Evolutionary conservation across 1,284 basidiomycete species (phyloP).

Genomic region (Apiotrichum mycotoxinovorans): DNA sequence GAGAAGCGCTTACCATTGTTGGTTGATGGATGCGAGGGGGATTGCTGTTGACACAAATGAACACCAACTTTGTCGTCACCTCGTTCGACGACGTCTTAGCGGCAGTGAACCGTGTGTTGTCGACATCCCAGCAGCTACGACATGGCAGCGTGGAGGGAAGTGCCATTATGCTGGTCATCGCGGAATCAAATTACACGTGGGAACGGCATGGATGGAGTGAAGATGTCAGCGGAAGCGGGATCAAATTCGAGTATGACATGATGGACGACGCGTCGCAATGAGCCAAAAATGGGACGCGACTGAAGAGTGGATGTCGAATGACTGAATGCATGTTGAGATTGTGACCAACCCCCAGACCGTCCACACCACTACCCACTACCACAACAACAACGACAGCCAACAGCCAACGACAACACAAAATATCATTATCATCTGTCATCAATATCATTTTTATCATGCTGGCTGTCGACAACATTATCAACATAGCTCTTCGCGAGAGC

Average conservation of each 20-base stretch:
- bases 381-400: too few relatives aligned
- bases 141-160: slow-evolving; percentile 6
- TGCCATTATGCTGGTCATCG: too few relatives aligned
- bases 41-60: too few relatives aligned
- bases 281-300: too few relatives aligned
- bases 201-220: too few relatives aligned
- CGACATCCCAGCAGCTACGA: neutral
- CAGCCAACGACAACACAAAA: too few relatives aligned
- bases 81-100: neutral
- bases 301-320: too few relatives aligned
- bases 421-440: neutral
- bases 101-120: neutral
- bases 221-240: too few relatives aligned
- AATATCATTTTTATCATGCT: slow-evolving; percentile 19
- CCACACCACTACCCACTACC: too few relatives aligned
- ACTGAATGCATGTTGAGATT: too few relatives aligned
- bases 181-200: slow-evolving; percentile 1
- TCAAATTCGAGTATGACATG: neutral
- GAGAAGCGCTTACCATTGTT: neutral
- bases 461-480: slow-evolving; percentile 29
- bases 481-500: slow-evolving; percentile 38
- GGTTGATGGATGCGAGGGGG: neutral
- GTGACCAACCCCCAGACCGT: too few relatives aligned
- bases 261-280: slow-evolving; percentile 2
- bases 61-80: too few relatives aligned